Evolutionary conservation across 2,329 filamentous ascomycete species (phyloP).

Genomic region (Sporothrix dimorphospora): DNA sequence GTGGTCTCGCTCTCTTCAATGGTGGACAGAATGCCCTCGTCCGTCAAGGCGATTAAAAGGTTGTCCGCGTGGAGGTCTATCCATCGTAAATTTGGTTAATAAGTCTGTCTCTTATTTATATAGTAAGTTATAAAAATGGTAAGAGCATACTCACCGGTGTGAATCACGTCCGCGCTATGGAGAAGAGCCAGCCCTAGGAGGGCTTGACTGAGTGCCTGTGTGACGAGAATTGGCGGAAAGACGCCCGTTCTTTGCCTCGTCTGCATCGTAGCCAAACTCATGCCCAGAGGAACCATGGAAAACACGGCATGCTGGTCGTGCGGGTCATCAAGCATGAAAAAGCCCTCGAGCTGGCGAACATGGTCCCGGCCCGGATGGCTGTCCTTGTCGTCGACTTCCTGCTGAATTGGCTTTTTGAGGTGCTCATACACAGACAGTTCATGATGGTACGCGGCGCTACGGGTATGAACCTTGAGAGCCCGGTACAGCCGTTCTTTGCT

Average conservation of each 20-base stretch:
- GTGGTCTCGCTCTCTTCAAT: neutral
- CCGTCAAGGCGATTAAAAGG: neutral
- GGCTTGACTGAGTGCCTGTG: neutral
- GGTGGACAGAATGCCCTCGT: neutral
- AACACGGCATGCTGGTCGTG: slow-evolving; percentile 8
- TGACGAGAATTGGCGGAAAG: neutral
- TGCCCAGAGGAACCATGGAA: neutral
- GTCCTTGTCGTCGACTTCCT: neutral
- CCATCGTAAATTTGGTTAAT: no score
- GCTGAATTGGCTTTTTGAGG: neutral
- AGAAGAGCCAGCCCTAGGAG: neutral
- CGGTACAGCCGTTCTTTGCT: neutral
- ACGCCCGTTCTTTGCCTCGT: neutral
- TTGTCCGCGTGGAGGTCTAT: slow-evolving; percentile 11
- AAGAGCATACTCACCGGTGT: no score
- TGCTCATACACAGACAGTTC: slow-evolving; percentile 1
- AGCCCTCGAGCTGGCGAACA: neutral
- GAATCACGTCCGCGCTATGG: neutral
- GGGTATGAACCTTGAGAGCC: slow-evolving; percentile 8
- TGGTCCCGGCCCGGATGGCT: neutral
- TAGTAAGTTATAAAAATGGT: no score
- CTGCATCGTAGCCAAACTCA: neutral
- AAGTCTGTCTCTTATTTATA: no score
- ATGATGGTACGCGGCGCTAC: neutral
- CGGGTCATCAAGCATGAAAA: neutral